phyloP scores from a whole-genome alignment of 2,329 filamentous ascomycete genomes.

The Neobulgaria alba region DNA sequence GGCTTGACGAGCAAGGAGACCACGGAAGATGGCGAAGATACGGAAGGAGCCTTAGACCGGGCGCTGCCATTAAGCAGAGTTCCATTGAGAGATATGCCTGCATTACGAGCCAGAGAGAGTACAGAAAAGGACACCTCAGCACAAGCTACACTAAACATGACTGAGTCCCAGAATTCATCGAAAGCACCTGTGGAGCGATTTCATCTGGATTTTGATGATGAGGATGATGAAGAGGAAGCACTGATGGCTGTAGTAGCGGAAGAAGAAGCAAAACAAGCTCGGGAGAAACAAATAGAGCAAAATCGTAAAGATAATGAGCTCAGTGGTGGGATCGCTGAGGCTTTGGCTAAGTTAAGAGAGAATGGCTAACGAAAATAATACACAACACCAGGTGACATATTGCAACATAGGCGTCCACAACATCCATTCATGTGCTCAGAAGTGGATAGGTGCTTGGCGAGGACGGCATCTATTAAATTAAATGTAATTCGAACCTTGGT shows the following conservation, averaged over 20 bases:
- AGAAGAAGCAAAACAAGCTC: constrained; percentile 31
- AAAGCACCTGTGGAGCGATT: constrained; percentile 25
- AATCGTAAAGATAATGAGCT: constrained; percentile 36
- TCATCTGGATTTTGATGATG: constrained; percentile 34
- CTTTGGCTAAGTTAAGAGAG: constrained; percentile 43
- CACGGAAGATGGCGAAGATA: constrained; percentile 11
- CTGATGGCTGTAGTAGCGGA: constrained; percentile 41
- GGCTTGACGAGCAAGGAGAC: constrained; percentile 28
- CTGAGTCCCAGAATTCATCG: constrained; percentile 1
- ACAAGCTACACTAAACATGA: background rate
- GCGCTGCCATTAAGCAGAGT: constrained; percentile 27
- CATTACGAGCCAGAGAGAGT: constrained; percentile 5
- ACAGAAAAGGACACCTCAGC: no score
- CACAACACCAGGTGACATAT: no score
- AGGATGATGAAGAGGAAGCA: constrained; percentile 39
- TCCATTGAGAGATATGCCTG: constrained; percentile 20
- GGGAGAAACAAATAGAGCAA: constrained; percentile 18
- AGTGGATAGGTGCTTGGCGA: no score
- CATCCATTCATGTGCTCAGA: no score
- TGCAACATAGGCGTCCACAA: no score
- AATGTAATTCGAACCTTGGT: no score
- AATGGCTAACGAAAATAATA: constrained; percentile 8
- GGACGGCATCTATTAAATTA: background rate
- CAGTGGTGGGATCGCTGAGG: constrained; percentile 50
- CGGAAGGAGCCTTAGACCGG: constrained; percentile 32